These are phyloP conservation scores for Reutealis trisperma DNA, from an alignment of 345 rosid genomes.

Conservation along the genomic window DNA sequence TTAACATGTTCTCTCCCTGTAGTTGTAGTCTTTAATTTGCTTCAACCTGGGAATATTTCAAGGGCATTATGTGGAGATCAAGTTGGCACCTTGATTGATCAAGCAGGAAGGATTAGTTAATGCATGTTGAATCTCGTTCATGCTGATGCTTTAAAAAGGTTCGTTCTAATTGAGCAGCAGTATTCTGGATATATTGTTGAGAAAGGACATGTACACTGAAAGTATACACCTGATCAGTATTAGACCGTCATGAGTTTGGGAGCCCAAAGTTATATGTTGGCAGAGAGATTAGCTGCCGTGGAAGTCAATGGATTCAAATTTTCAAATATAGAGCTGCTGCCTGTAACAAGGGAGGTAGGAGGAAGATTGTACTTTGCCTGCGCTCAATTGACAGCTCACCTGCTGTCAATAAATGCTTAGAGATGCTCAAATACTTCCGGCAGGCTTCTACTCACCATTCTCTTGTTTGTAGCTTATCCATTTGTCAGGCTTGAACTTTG, in stretches of 20 bases:
- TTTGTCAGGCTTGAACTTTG: neutral
- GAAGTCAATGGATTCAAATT: neutral
- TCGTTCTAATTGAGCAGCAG: neutral
- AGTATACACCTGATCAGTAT: neutral
- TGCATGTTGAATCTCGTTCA: neutral
- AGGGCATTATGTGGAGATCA: conserved; percentile 86
- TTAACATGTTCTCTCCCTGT: conserved; percentile 4
- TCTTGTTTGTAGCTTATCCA: neutral
- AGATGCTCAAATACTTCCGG: neutral
- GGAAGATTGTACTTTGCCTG: neutral
- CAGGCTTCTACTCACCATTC: no score
- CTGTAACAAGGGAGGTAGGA: neutral
- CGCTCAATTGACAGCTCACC: neutral
- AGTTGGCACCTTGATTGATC: conserved; percentile 83
- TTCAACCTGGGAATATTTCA: conserved; percentile 79
- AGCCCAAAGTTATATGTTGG: neutral
- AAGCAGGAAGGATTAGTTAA: conserved; percentile 16
- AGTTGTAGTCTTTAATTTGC: conserved; percentile 87
- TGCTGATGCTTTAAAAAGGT: neutral
- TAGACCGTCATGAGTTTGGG: neutral
- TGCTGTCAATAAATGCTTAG: neutral
- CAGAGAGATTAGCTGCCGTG: neutral
- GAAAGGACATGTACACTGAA: no score
- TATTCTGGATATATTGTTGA: neutral
- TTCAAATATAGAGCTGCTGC: neutral